Conservation (phyloP, 2,329 filamentous ascomycete genomes). For the Emergomyces pasteurianus region DNA sequence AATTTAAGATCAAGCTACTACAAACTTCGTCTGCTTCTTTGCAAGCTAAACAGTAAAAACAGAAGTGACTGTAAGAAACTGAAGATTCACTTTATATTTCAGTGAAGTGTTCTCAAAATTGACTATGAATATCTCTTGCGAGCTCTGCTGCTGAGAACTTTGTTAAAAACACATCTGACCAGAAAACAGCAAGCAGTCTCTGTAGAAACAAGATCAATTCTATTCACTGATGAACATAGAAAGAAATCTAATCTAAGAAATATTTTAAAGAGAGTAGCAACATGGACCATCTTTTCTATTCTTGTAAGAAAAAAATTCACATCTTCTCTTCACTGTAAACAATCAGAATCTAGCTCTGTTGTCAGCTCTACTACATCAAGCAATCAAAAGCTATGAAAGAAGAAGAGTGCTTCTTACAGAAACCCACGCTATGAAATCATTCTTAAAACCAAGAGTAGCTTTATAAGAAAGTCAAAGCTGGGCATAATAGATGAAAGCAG, state of each 20-base stretch:
- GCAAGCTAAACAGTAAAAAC: constrained; percentile 10
- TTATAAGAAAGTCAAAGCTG: constrained; percentile 24
- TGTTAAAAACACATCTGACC: background rate
- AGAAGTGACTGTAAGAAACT: constrained; percentile 10
- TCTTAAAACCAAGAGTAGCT: constrained; percentile 31
- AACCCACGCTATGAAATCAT: constrained; percentile 25
- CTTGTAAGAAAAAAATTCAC: constrained; percentile 22
- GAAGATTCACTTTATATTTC: constrained; percentile 3
- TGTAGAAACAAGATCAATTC: constrained; percentile 4
- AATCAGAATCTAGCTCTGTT: constrained; percentile 13
- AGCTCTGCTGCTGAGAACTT: background rate
- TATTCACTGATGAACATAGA: constrained; percentile 16
- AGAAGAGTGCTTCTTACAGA: constrained; percentile 29
- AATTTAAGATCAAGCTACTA: constrained; percentile 11
- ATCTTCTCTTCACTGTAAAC: constrained; percentile 18
- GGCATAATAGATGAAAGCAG: constrained; percentile 25
- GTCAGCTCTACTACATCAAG: constrained; percentile 22
- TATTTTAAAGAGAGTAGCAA: constrained; percentile 14
- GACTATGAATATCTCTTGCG: background rate
- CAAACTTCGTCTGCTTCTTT: background rate
- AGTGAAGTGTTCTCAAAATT: constrained; percentile 1
- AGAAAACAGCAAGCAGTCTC: background rate
- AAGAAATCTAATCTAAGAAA: constrained; percentile 16
- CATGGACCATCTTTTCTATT: constrained; percentile 21
- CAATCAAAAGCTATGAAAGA: constrained; percentile 29